Base-by-base conservation (phyloP, 225 moss, liverwort and hornwort species). In the Sphagnum tenellum region DNA sequence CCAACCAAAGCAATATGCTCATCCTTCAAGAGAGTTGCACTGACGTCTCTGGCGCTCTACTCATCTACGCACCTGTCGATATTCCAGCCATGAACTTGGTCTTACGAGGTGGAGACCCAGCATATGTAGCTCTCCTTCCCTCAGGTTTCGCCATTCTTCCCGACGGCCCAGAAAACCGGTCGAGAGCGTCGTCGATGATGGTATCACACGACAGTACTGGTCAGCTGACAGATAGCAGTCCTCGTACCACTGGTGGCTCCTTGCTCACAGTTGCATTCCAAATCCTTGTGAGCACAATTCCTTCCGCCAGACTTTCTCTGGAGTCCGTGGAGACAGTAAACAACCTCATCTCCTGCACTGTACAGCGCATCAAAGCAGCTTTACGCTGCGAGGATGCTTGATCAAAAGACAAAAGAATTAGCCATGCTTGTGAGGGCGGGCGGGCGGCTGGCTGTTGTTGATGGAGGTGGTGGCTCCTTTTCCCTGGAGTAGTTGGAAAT, bases 1-100 rank as follows among this genome's bases (percentile, higher is more conserved):
- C 79, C 0, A 76, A 76, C 0, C 76, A 76, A 45, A 68, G 68
- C 45, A 83, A 83, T 48, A 83, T 83, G 83, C 71, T 83, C 0
- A 83, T 83, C 0, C 59, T 83, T 0, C 83, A 83, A 13, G 83
- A 83, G 50, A 69, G 68, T 4, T 83, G 83, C 64, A 83, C 83
- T 0, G 83, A 83, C 49, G 76, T 72, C 0, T 74, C 83, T 9
- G 79, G 79, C 0, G 79, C 83, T 0, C 61, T 83, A 2, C 79
- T 83, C 0, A 83, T 83, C 3, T 83, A 83, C 55, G 83, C 83
- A 0, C 83, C 83, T 1, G 83, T 83, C 2, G 83, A 83, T n/a
- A 79, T 83, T 9, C 83, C 83, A 4, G 83, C 83, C 0, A 83
- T 83, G 83, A 73, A 79, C 0, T 29, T 73, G 2, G 83, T 83